Base-by-base conservation (phyloP, 1,284 basidiomycete genomes). In the Rhodotorula glutinis region DNA sequence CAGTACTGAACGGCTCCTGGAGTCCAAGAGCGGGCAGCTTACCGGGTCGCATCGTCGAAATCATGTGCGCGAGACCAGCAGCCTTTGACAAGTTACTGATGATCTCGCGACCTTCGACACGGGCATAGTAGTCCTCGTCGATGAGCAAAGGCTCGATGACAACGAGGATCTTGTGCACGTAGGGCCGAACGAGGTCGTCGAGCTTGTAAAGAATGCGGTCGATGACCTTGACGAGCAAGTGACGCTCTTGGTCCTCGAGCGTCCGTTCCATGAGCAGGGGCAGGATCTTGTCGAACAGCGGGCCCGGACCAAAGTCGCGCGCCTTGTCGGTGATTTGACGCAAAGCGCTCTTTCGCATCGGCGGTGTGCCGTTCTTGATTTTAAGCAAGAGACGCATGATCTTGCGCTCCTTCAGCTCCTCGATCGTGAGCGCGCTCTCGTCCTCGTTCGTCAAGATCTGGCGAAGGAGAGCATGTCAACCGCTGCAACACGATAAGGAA, bases 311-410 rank as follows among this genome's bases (percentile, higher is more conserved):
- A 72, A 98, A 98, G 76, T 98, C 93, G 74, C 95, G 89, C 69
- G 96, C 96, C 79, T 97, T 96, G 83, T 99, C 96, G n/a, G 94
- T 97, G 77, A 99, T 98, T 79, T 98, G 94, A 63, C 95, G 87
- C 54, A 98, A 86, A 16, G 96, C 96, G 2, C 94, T 93, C 81
- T 99, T 99, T 69, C 96, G 88, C 72, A 98, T 94, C 14, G 95
- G 94, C 41, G 96, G 96, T 3, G 95, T 98, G 56, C 96, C 96
- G 79, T 98, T 99, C 84, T 98, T 98, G 81, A 98, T 98, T 82
- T 98, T 98, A 76, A 98, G 85, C 56, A 98, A 82, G n/a, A 98
- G 82, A n/a, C 94, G 88, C 94, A 98, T 98, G 76, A 98, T 98
- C 81, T 98, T 98, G 77, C 94, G 87, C 81, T 98, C 96, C 82